Conservation (phyloP, 73 alveolate species). For the Blepharisma japonicum region DNA sequence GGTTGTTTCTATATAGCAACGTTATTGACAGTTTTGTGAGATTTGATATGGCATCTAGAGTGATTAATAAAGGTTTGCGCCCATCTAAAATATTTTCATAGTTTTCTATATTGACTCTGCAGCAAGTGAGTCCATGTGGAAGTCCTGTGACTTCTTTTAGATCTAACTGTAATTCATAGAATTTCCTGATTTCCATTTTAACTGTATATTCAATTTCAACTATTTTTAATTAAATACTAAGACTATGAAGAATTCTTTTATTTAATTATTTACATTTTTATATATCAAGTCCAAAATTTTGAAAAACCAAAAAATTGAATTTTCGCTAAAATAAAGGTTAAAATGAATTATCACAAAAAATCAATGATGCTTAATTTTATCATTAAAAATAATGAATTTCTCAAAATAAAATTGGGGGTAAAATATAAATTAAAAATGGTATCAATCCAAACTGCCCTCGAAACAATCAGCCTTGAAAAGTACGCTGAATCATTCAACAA, state of each 20-base stretch:
- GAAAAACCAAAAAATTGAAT: too few species aligned
- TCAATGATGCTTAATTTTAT: too few species aligned
- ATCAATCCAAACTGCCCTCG: neutral
- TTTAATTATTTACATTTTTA: too few species aligned
- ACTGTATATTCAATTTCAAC: neutral
- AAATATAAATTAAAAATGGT: neutral
- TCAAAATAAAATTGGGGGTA: neutral
- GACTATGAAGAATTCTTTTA: too few species aligned
- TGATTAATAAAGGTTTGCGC: neutral
- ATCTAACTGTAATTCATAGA: neutral
- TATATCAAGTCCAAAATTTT: too few species aligned
- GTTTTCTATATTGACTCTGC: neutral
- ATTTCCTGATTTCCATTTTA: neutral
- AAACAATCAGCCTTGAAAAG: neutral
- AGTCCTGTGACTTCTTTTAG: slow-evolving; percentile 17
- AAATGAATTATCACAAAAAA: too few species aligned
- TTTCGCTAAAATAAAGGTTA: too few species aligned
- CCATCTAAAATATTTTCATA: neutral
- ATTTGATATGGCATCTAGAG: neutral
- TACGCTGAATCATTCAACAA: slow-evolving; percentile 11
- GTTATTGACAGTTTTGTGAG: neutral
- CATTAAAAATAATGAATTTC: neutral
- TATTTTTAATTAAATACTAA: too few species aligned
- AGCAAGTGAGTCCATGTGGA: neutral
- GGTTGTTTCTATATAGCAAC: neutral